Percentiles rank a stretch among this genome's conserved stretches.
These are phyloP conservation scores for Elongisporangium anandrum DNA, from an alignment of 352 stramenopile genomes.

Conservation along the genomic window DNA sequence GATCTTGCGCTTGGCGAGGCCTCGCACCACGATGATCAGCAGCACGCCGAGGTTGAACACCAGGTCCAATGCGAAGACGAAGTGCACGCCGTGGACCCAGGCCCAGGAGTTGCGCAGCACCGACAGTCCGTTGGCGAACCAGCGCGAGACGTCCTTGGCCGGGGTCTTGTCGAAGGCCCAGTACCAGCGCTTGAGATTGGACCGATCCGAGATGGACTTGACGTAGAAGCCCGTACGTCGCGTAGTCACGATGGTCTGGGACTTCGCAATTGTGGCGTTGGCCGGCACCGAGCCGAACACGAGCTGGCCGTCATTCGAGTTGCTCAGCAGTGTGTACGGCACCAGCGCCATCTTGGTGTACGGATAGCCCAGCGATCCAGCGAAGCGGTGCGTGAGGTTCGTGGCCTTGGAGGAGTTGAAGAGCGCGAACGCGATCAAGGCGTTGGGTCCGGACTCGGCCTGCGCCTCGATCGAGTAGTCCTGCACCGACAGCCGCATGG, in stretches of 20 bases:
- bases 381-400: slow-evolving; percentile 20
- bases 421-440: slow-evolving; percentile 17
- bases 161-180: slow-evolving; percentile 22
- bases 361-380: slow-evolving; percentile 18
- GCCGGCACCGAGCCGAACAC: slow-evolving; percentile 20
- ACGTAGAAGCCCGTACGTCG: slow-evolving; percentile 35
- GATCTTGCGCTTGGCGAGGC: slow-evolving; percentile 21
- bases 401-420: slow-evolving; percentile 11
- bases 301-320: slow-evolving; percentile 18
- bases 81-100: slow-evolving; percentile 41
- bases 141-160: slow-evolving; percentile 6
- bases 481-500: slow-evolving; percentile 29
- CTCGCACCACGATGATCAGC: slow-evolving; percentile 25
- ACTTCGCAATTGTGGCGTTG: slow-evolving; percentile 3
- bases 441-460: slow-evolving; percentile 20
- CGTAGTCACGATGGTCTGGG: slow-evolving; percentile 23
- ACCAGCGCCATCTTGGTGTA: slow-evolving; percentile 15
- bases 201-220: slow-evolving; percentile 30
- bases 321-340: slow-evolving; percentile 20
- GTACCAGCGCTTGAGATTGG: slow-evolving; percentile 32
- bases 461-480: slow-evolving; percentile 30
- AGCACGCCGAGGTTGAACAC: slow-evolving; percentile 27
- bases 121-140: slow-evolving; percentile 21
- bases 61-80: slow-evolving; percentile 30
- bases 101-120: slow-evolving; percentile 41